Evolutionary conservation across 116 monocot genomes (phyloP).

Genomic region (Iris pallida): DNA sequence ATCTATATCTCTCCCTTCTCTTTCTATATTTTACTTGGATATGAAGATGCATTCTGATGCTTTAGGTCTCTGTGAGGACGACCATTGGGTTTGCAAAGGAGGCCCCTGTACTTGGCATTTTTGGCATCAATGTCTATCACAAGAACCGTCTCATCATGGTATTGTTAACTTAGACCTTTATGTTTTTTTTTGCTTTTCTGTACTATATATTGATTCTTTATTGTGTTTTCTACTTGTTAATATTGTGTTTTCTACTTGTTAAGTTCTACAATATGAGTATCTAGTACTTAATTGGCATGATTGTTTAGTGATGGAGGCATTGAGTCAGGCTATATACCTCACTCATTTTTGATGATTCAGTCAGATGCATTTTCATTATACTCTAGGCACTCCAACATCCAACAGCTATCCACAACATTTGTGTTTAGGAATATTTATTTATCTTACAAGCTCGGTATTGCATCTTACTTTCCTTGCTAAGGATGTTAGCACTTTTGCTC

Average conservation of each 20-base stretch:
- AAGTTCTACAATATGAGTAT: not conserved
- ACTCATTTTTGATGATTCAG: too few species aligned
- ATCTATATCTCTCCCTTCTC: not conserved
- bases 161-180: slow-evolving; percentile 1
- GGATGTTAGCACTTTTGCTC: too few species aligned
- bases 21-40: slow-evolving; percentile 1
- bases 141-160: slow-evolving; percentile 90
- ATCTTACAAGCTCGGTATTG: too few species aligned
- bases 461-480: too few species aligned
- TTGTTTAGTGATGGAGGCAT: too few species aligned
- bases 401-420: too few species aligned
- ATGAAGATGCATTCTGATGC: not conserved
- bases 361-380: too few species aligned
- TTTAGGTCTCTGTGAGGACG: slow-evolving; percentile 45
- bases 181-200: not conserved
- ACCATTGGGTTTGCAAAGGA: slow-evolving; percentile 86
- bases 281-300: too few species aligned
- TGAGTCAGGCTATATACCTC: too few species aligned
- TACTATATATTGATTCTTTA: slow-evolving; percentile 1
- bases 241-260: not conserved
- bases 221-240: not conserved
- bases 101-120: slow-evolving; percentile 76
- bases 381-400: too few species aligned
- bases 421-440: too few species aligned
- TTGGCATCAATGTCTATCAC: slow-evolving; percentile 89